Percentiles rank a stretch among this genome's conserved stretches.
phyloP scores from a whole-genome alignment of 768 basidiomycete genomes.

The Mycena pura region DNA sequence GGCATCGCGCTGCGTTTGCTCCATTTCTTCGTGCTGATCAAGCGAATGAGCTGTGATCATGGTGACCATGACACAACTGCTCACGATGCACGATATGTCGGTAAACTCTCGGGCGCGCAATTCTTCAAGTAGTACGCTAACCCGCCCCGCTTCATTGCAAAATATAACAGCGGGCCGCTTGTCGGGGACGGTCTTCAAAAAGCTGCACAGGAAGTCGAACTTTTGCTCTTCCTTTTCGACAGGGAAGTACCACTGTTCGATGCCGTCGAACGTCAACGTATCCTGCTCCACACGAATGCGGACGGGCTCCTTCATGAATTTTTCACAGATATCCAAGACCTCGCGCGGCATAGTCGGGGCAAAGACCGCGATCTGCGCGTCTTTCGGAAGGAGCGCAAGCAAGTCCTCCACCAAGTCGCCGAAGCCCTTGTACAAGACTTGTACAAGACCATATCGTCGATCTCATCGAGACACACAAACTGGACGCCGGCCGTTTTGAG shows the following conservation, averaged over 20 bases:
- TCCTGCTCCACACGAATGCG: constrained; percentile 98
- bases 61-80: no score
- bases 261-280: constrained; percentile 94
- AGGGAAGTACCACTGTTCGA: constrained; percentile 96
- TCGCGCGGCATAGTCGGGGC: constrained; percentile 96
- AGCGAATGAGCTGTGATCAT: no score
- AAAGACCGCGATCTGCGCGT: constrained; percentile 93
- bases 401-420: constrained; percentile 99
- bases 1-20: constrained; percentile 90
- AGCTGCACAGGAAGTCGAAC: constrained; percentile 93
- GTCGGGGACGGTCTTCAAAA: constrained; percentile 98
- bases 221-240: constrained; percentile 99
- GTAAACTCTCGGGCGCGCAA: constrained; percentile 98
- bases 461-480: constrained; percentile 92
- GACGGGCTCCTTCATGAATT: constrained; percentile 98
- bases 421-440: constrained; percentile 97
- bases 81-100: no score
- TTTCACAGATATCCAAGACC: constrained; percentile 97
- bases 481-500: constrained; percentile 96
- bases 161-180: constrained; percentile 98
- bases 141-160: constrained; percentile 96
- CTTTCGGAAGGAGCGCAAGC: constrained; percentile 94
- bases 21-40: constrained; percentile 98
- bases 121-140: constrained; percentile 97
- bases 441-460: constrained; percentile 94